Conservation (phyloP, 768 basidiomycete species). For the Collybiopsis confluens region DNA sequence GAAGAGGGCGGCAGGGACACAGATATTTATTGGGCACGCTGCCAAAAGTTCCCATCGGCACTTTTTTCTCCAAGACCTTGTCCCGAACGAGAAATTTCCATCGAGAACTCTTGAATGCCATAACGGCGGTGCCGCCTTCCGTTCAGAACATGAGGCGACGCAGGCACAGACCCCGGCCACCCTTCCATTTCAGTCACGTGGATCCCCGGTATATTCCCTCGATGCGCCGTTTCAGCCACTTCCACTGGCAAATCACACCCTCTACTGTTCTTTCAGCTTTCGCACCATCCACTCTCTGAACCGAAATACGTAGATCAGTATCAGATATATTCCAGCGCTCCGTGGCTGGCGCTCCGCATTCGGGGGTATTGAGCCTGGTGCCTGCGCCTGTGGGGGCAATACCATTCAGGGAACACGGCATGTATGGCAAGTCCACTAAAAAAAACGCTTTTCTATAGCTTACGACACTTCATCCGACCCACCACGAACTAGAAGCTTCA, state of each 20-base stretch:
- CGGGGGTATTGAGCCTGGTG: not conserved
- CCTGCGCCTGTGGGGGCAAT: not conserved
- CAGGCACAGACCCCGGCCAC: not conserved
- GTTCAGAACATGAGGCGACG: constrained; percentile 6
- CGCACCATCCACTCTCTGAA: too few species aligned
- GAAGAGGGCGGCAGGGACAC: constrained; percentile 5
- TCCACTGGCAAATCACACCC: too few species aligned
- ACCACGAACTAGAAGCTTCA: constrained; percentile 2
- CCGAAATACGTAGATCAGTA: too few species aligned
- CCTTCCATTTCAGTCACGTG: not conserved
- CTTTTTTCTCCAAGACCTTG: not conserved
- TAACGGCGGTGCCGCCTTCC: constrained; percentile 6
- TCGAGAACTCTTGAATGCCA: constrained; percentile 2
- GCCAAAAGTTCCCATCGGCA: constrained; percentile 6
- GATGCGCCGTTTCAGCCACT: too few species aligned
- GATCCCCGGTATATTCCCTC: too few species aligned
- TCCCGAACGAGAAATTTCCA: constrained; percentile 6
- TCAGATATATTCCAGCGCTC: constrained; percentile 8
- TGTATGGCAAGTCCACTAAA: constrained; percentile 2
- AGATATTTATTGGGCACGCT: constrained; percentile 7
- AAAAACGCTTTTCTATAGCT: constrained; percentile 1
- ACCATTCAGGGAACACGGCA: constrained; percentile 3
- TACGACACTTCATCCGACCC: constrained; percentile 2
- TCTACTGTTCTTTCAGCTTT: too few species aligned
- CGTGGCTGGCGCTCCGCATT: constrained; percentile 6